Evolutionary conservation across 2,329 filamentous ascomycete species (phyloP).

Genomic region (Arthrobotrys entomopaga): DNA sequence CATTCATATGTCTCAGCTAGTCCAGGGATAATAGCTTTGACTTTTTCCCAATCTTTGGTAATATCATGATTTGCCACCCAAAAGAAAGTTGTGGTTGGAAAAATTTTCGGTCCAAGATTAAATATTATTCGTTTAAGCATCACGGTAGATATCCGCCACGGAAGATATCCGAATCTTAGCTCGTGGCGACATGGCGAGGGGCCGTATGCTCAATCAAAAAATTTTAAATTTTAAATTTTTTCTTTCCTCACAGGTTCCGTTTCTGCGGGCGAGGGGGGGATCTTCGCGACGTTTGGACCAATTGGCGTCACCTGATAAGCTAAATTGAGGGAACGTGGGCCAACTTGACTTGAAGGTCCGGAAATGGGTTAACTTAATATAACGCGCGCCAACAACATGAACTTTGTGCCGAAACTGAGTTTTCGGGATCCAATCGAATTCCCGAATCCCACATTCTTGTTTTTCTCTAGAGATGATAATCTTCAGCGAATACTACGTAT

Average conservation of each 20-base stretch:
- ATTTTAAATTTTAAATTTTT: no score
- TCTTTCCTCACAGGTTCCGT: background rate
- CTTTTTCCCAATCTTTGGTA: conserved; percentile 18
- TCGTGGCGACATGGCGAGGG: conserved; percentile 38
- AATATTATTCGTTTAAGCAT: conserved; percentile 11
- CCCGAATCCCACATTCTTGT: background rate
- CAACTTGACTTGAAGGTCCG: conserved; percentile 19
- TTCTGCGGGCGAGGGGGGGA: conserved; percentile 7
- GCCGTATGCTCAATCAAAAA: conserved; percentile 16
- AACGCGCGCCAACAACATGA: conserved; percentile 49
- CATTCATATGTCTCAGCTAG: conserved; percentile 13
- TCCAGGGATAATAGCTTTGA: background rate
- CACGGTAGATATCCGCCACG: conserved; percentile 35
- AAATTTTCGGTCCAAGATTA: conserved; percentile 19
- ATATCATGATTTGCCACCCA: conserved; percentile 26
- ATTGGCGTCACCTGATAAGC: conserved; percentile 52
- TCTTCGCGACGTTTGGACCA: conserved; percentile 26
- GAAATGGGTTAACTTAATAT: conserved; percentile 46
- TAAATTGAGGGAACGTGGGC: conserved; percentile 8
- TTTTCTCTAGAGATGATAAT: background rate
- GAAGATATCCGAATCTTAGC: conserved; percentile 54
- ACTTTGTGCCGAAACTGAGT: background rate
- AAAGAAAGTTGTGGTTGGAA: conserved; percentile 6
- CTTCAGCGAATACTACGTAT: no score
- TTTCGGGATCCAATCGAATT: background rate